Evolutionary conservation across 208 protist genomes (phyloP), one percentile per base, ranked within the genome.

Genomic region (Borovskyia barvae): DNA sequence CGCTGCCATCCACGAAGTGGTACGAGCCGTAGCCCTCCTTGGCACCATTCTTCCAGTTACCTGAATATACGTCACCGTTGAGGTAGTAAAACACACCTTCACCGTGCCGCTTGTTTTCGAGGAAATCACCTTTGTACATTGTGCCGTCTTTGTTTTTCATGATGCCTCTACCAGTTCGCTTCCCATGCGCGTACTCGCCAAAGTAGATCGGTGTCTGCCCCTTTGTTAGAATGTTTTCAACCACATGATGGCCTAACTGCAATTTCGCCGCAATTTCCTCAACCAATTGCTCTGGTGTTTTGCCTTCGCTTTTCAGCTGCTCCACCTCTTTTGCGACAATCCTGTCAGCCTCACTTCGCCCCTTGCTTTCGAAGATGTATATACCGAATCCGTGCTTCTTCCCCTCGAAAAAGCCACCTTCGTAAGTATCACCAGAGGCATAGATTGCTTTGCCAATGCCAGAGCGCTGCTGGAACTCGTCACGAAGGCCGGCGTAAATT

Each of bases 101-200:
- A 5, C 90, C 90, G 14, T 96, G 70, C 2, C 90, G 79, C 52
- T 92, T 94, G 66, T 93, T 93, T 37, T 93, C 83, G 11, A 89
- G 45, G 55, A 93, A 94, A 22, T 96, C 90, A n/a, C 90, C 90
- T 57, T 93, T 91, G 77, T 96, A 96, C 15, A 96, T 32, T 9
- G 90, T 90, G 9, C 75, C 83, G 40, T 96, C 90, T 48, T 94
- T 94, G 72, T 92, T 90, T 43, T 94, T 96, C 87, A 96, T 94
- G 12, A 94, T 71, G 7, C 90, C 90, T 17, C 76, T 68, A 1
- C 90, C 90, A 24, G 74, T 84, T 5, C 85, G 74, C 63, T 88
- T 87, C 5, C 86, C 86, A n/a, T 69, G 66, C 0, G 87, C 77
- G 60, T 96, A 96, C 28, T 94, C 90, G 20, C 90, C 90, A 37